Evolutionary conservation across 176 grass and related monocot genomes (phyloP).

Genomic region (Hordeum marinum): DNA sequence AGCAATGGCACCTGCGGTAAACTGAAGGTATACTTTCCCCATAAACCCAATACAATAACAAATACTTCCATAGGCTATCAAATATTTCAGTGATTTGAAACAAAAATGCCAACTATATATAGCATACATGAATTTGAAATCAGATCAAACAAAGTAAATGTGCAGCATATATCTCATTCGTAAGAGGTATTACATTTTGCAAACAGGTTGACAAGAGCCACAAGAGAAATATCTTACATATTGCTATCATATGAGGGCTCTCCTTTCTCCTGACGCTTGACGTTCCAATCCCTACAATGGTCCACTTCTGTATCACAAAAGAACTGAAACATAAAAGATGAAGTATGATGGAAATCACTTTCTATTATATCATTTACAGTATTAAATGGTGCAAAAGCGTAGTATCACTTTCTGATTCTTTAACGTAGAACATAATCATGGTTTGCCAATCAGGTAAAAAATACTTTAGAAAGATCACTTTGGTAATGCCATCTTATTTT

Average conservation of each 20-base stretch:
- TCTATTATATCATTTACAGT: conserved; percentile 2
- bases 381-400: background rate
- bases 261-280: conserved; percentile 51
- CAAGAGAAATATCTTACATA: conserved; percentile 44
- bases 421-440: no score
- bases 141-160: background rate
- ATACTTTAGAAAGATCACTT: background rate
- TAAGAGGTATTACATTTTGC: background rate
- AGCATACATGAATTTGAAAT: background rate
- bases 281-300: conserved; percentile 83
- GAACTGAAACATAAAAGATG: conserved; percentile 56
- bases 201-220: background rate
- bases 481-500: background rate
- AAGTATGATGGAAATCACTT: conserved; percentile 19
- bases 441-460: no score
- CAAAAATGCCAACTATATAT: conserved; percentile 7
- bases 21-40: background rate
- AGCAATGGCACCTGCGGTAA: background rate
- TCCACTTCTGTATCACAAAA: conserved; percentile 92
- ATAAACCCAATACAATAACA: background rate
- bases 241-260: conserved; percentile 66
- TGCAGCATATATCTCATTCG: background rate
- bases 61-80: background rate
- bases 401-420: no score
- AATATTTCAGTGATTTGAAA: background rate